A percentile compares a stretch with the other conserved stretches of the same genome.
Evolutionary conservation across 2,329 filamentous ascomycete species (phyloP).

Genomic region (Coniochaeta hoffmannii): DNA sequence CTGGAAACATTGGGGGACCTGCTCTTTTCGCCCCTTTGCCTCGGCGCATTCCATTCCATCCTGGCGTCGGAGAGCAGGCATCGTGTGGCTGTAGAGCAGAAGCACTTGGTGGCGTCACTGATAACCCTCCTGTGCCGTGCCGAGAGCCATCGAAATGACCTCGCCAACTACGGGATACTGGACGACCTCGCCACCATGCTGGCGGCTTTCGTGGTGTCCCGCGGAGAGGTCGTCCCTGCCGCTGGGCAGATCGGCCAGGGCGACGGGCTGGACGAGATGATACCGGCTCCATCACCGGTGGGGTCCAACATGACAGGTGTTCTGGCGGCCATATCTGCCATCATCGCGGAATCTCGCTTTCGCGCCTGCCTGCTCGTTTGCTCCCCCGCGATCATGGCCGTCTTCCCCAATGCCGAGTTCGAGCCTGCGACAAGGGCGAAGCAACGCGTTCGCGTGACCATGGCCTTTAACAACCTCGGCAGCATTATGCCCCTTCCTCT

Average conservation of each 20-base stretch:
- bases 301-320: constrained; percentile 58
- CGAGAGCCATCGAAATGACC: constrained; percentile 60
- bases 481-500: constrained; percentile 34
- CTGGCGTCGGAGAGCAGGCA: constrained; percentile 50
- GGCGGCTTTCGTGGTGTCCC: constrained; percentile 60
- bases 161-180: constrained; percentile 67
- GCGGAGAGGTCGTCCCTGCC: constrained; percentile 61
- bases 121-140: constrained; percentile 57
- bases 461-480: constrained; percentile 44
- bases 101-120: constrained; percentile 50
- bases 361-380: constrained; percentile 65
- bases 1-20: constrained; percentile 50
- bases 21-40: constrained; percentile 55
- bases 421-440: constrained; percentile 37
- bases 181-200: constrained; percentile 71
- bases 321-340: constrained; percentile 67
- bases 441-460: constrained; percentile 41
- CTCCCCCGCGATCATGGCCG: constrained; percentile 60
- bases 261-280: constrained; percentile 46
- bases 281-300: constrained; percentile 55
- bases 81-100: constrained; percentile 51
- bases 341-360: constrained; percentile 73
- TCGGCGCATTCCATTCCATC: constrained; percentile 58
- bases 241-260: constrained; percentile 47
- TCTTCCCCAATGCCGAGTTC: constrained; percentile 56